Percentiles rank a stretch among this genome's conserved stretches.
These are phyloP conservation scores for Colletotrichum viniferum DNA, from an alignment of 2,329 filamentous ascomycete species.

Conservation along the genomic window DNA sequence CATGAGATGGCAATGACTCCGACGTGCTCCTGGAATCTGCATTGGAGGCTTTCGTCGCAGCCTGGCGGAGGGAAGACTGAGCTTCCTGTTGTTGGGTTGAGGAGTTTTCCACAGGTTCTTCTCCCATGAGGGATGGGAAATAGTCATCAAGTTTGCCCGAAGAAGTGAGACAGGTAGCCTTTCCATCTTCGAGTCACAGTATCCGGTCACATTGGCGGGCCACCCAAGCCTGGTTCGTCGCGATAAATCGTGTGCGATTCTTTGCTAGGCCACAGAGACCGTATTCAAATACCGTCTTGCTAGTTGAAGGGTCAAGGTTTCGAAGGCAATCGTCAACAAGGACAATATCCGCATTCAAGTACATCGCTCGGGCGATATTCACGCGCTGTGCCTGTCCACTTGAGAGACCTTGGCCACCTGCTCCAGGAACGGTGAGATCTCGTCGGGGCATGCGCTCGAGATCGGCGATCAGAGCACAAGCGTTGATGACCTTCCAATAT, in stretches of 20 bases:
- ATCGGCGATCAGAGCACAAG: neutral
- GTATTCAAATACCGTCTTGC: neutral
- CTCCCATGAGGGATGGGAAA: neutral
- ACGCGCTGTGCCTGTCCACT: conserved; percentile 86
- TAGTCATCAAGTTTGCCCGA: neutral
- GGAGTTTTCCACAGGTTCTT: neutral
- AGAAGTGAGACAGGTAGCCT: neutral
- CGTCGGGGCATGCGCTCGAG: neutral
- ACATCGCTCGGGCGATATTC: conserved; percentile 78
- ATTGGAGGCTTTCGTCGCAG: neutral
- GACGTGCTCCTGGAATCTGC: neutral
- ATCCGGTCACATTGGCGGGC: neutral
- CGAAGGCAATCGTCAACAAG: neutral
- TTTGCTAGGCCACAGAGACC: neutral
- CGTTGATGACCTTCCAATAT: neutral
- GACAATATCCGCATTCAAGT: neutral
- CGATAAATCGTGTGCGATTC: neutral
- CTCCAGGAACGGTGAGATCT: conserved; percentile 68
- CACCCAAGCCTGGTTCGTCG: neutral
- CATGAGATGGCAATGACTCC: neutral
- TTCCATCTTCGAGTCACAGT: neutral
- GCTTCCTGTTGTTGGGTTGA: neutral
- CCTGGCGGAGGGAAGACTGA: neutral
- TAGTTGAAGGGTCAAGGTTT: neutral
- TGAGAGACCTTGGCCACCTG: conserved; percentile 74